These are phyloP conservation scores for Hortiboletus flavorubellus DNA, from an alignment of 768 basidiomycete genomes.

Conservation along the genomic window DNA sequence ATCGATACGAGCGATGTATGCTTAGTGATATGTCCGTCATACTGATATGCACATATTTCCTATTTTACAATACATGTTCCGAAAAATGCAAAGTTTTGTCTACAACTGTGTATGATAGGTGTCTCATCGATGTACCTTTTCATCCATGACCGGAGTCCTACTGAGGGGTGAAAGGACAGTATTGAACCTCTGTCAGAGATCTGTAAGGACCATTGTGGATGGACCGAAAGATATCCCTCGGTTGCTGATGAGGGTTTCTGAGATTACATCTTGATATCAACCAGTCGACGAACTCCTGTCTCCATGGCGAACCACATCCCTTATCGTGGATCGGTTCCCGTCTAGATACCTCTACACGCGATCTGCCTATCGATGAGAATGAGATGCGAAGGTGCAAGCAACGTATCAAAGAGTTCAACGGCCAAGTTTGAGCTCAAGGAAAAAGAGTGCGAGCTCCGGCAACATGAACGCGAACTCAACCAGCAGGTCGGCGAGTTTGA, in stretches of 20 bases:
- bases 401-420: constrained; percentile 48
- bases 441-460: constrained; percentile 50
- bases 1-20: too few relatives aligned
- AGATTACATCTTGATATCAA: constrained; percentile 62
- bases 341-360: constrained; percentile 22
- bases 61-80: too few relatives aligned
- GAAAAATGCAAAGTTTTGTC: too few relatives aligned
- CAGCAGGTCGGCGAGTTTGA: constrained; percentile 55
- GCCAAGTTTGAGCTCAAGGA: constrained; percentile 52
- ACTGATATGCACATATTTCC: too few relatives aligned
- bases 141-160: too few relatives aligned
- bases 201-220: too few relatives aligned
- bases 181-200: too few relatives aligned
- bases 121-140: too few relatives aligned
- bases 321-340: constrained; percentile 28
- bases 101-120: too few relatives aligned
- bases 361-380: constrained; percentile 18
- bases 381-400: constrained; percentile 35
- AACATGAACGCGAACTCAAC: constrained; percentile 54
- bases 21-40: too few relatives aligned
- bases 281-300: constrained; percentile 41
- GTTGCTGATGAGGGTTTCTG: constrained; percentile 58
- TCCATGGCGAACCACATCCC: constrained; percentile 38
- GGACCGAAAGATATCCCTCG: constrained; percentile 61
- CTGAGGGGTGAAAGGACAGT: too few relatives aligned